Evolutionary conservation across 768 basidiomycete genomes (phyloP), one percentile per base, ranked within the genome.

Genomic region (Clitopilus passeckerianus): DNA sequence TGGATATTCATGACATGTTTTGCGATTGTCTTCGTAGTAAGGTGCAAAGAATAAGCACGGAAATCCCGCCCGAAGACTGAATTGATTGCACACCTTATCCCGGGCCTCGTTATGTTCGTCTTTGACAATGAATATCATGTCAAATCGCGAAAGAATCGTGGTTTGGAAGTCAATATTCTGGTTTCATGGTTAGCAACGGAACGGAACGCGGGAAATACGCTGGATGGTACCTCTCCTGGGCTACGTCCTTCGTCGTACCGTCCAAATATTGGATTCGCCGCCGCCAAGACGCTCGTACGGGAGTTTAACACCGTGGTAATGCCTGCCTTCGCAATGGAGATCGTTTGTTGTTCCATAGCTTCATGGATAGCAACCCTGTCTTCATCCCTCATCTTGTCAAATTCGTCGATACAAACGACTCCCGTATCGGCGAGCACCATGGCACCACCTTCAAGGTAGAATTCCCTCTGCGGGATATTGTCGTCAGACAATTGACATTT

Each of bases 281-380:
- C 96, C 1, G 96, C 96, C 44, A 99, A 82, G 3, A 98, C 96
- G 61, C 92, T 95, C 0, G 97, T 98, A 37, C 96, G 77, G 1
- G 95, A 95, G 74, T 99, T 99, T 10, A 99, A 76, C 6, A 98
- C 93, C 1, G 96, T 99, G 0, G 97, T 98, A 58, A 99, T 99
- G 61, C 96, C 97, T 4, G 97, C 97, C 71, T 99, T 98, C 16
- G 96, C 96, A 63, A 99, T 98, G 1, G 97, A 98, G 65, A 99
- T 98, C 0, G 97, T 99, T 68, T 98, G 96, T 69, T 99, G 97
- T 68, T 99, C 97, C 97, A 99, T 99, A 14, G 96, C 97, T 76
- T 98, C 97, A 73, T 98, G 97, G 60, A 98, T 98, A 0, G 97
- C 97, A 5, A 98, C 97, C 58, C 97, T 87, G 71, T 99, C 97